phyloP scores from a whole-genome alignment of 1,139 yeast genomes.

The Taphrina pruni region DNA sequence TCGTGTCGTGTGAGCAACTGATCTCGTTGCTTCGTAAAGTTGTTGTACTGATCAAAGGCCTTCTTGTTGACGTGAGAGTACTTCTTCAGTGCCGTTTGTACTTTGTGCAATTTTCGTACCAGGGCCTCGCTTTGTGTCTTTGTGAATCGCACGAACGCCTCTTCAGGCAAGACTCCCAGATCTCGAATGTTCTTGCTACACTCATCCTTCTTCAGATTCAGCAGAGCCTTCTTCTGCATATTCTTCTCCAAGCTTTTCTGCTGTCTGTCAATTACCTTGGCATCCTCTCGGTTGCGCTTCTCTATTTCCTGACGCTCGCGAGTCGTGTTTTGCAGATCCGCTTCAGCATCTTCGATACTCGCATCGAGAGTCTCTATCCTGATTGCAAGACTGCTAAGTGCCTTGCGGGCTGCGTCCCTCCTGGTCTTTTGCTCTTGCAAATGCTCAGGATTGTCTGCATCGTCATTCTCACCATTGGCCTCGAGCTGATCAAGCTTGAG shows the following conservation, averaged over 20 bases:
- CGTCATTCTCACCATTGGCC: slow-evolving; percentile 42
- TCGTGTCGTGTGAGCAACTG: slow-evolving; percentile 67
- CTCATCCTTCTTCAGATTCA: slow-evolving; percentile 71
- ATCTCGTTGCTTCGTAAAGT: slow-evolving; percentile 74
- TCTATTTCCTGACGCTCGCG: slow-evolving; percentile 60
- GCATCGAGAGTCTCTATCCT: slow-evolving; percentile 48
- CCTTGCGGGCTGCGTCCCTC: slow-evolving; percentile 51
- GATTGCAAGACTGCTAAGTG: slow-evolving; percentile 50
- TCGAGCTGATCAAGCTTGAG: slow-evolving; percentile 55
- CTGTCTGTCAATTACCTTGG: slow-evolving; percentile 65
- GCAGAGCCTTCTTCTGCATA: slow-evolving; percentile 67
- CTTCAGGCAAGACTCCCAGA: slow-evolving; percentile 86
- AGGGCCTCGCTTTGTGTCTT: slow-evolving; percentile 60
- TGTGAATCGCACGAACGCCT: slow-evolving; percentile 65
- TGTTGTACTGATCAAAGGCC: slow-evolving; percentile 82
- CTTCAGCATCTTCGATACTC: slow-evolving; percentile 44
- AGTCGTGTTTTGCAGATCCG: slow-evolving; percentile 48
- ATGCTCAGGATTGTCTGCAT: slow-evolving; percentile 44
- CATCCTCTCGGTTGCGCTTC: slow-evolving; percentile 61
- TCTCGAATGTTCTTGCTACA: slow-evolving; percentile 76
- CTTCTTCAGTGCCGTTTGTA: slow-evolving; percentile 65
- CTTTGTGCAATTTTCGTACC: slow-evolving; percentile 61
- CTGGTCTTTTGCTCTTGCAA: slow-evolving; percentile 49
- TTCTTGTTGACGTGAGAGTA: slow-evolving; percentile 84
- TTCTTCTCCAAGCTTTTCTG: slow-evolving; percentile 71